Percentiles rank a stretch among this genome's conserved stretches.
phyloP scores from a whole-genome alignment of 2,329 filamentous ascomycete genomes.

The Colletotrichum falcatum region DNA sequence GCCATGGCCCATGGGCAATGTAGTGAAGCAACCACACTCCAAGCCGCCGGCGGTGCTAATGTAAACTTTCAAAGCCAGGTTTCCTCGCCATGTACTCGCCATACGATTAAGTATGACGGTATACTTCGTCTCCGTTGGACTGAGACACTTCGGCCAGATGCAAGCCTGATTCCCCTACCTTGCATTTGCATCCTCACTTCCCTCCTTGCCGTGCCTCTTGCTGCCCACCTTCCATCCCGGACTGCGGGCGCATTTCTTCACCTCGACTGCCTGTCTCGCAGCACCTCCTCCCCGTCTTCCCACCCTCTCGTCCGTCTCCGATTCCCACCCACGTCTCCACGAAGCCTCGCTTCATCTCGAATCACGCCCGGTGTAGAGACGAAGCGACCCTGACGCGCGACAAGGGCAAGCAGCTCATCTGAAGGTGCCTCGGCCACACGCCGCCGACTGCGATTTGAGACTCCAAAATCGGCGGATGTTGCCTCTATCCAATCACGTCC shows the following conservation, averaged over 20 bases:
- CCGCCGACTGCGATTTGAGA: constrained; percentile 10
- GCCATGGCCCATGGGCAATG: neutral
- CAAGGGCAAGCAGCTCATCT: constrained; percentile 2
- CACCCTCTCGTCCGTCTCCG: neutral
- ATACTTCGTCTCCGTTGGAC: neutral
- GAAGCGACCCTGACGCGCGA: neutral
- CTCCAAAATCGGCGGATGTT: constrained; percentile 4
- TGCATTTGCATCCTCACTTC: neutral
- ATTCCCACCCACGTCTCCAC: neutral
- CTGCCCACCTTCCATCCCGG: neutral
- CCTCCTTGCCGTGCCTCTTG: neutral
- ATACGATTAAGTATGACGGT: neutral
- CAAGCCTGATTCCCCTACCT: neutral
- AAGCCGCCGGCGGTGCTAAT: neutral
- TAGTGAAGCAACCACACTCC: neutral
- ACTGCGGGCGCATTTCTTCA: constrained; percentile 1
- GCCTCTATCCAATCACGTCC: constrained; percentile 10
- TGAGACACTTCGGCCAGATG: constrained; percentile 10
- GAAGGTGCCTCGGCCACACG: constrained; percentile 28
- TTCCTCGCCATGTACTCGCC: neutral
- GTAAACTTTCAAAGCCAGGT: neutral
- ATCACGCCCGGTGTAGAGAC: neutral
- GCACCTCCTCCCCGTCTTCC: neutral
- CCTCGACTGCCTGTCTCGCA: neutral
- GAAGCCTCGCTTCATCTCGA: neutral